Conservation (phyloP, 1,139 yeast species). For the Pichia sp. region DNA sequence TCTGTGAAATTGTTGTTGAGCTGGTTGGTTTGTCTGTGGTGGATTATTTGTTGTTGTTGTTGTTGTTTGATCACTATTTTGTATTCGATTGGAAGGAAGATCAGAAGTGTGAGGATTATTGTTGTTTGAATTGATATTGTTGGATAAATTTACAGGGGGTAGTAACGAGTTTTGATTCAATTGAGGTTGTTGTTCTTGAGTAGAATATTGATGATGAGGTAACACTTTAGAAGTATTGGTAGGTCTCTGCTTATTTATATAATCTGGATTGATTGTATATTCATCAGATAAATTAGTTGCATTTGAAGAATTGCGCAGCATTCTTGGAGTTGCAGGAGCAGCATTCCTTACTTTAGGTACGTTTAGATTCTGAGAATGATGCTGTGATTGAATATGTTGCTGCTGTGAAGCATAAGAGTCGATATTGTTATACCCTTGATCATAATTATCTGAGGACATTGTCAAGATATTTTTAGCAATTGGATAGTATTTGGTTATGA, state of each 20-base stretch:
- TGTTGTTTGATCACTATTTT: background rate
- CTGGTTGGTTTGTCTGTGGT: constrained; percentile 17
- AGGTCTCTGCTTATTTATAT: constrained; percentile 16
- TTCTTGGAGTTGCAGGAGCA: constrained; percentile 73
- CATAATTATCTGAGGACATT: background rate
- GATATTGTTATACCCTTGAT: no score
- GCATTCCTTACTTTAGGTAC: constrained; percentile 29
- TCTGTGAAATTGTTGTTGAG: constrained; percentile 61
- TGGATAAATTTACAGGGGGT: constrained; percentile 23
- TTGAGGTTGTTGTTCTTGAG: constrained; percentile 1
- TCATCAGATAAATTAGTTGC: constrained; percentile 20
- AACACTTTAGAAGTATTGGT: constrained; percentile 13
- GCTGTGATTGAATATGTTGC: background rate
- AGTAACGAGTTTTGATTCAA: constrained; percentile 13
- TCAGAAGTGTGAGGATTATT: constrained; percentile 7
- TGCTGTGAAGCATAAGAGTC: no score
- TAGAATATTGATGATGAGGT: constrained; percentile 11
- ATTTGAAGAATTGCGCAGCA: constrained; percentile 51
- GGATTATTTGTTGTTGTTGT: constrained; percentile 10
- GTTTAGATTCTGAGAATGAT: constrained; percentile 7
- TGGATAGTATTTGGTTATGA: no score
- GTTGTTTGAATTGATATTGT: constrained; percentile 14
- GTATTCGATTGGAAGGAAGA: constrained; percentile 1
- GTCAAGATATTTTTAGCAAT: no score
- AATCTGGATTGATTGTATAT: constrained; percentile 20